Conservation (phyloP, 2,329 filamentous ascomycete genomes). For the Dothistroma pini region DNA sequence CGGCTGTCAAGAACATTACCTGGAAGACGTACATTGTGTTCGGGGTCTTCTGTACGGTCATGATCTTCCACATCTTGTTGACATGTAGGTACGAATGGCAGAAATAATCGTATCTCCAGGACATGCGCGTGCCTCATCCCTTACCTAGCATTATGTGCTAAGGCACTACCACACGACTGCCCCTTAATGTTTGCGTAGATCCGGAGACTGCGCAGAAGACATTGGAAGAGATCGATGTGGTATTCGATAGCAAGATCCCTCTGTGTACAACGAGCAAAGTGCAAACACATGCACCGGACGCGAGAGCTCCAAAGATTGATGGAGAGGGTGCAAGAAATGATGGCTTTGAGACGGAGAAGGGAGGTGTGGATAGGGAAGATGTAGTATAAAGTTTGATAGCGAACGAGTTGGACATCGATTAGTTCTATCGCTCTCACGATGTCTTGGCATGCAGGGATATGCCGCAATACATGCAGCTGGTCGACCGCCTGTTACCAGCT, state of each 20-base stretch:
- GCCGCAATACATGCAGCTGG: too few relatives aligned
- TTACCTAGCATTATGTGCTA: too few relatives aligned
- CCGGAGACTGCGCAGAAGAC: constrained; percentile 37
- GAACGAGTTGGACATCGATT: too few relatives aligned
- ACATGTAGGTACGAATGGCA: too few relatives aligned
- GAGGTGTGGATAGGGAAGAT: neutral
- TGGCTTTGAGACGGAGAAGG: neutral
- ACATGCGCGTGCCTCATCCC: too few relatives aligned
- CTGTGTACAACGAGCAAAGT: constrained; percentile 29
- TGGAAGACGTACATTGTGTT: constrained; percentile 66
- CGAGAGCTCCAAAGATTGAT: constrained; percentile 16
- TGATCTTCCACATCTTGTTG: constrained; percentile 46
- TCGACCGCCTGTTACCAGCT: too few relatives aligned
- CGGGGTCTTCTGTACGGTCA: constrained; percentile 63
- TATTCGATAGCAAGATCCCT: constrained; percentile 33
- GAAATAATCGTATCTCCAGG: too few relatives aligned
- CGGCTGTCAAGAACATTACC: constrained; percentile 56
- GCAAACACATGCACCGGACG: constrained; percentile 15
- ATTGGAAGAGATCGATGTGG: constrained; percentile 38
- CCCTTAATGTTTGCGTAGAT: too few relatives aligned
- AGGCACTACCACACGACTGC: too few relatives aligned
- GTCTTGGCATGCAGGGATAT: too few relatives aligned
- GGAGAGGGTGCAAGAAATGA: neutral
- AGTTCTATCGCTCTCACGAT: too few relatives aligned
- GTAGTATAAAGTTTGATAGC: neutral